Base-by-base conservation (phyloP, 179 eudicot genomes). In the Silene coronaria region DNA sequence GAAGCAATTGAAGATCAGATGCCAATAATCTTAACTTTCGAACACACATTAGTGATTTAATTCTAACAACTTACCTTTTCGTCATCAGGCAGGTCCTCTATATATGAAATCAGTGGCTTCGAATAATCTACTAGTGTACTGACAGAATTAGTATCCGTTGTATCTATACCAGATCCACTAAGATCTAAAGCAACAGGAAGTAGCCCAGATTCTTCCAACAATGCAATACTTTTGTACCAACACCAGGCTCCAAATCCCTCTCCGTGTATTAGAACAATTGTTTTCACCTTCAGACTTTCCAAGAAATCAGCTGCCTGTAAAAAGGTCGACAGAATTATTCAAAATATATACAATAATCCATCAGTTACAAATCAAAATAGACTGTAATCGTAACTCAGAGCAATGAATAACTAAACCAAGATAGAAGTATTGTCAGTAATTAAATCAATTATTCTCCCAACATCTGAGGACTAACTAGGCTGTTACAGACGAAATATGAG, bases 221-320 rank as follows among this genome's bases (percentile, higher is more conserved):
- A 78, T 58, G 97, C 96, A 83, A 95, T 91, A 79, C 79, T 92
- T 86, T 92, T 95, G 82, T 91, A 95, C 99, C 99, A 95, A 82
- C 99, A 92, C 99, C 99, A 95, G 62, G 99, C 99, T 68, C 99
- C 99, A 79, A 95, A 95, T 17, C 99, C 99, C 83, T 90, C 99
- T 22, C 99, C 99, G 67, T 95, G 99, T 65, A 95, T 80, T 63
- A 95, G 82, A 78, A 92, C 86, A 74, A 92, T 45, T 77, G 74
- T 87, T 85, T 82, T 88, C 59, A 86, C 90, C 81, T 88, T 88
- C 64, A 95, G 76, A 76, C 81, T 86, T 67, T 91, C 97, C 85
- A 93, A 71, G 75, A 82, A 79, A 65, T 92, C 95, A 53, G 89
- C 79, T 66, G 82, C 87, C 96, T 89, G 87, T n/a, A n/a, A 60